phyloP scores from a whole-genome alignment of 2,329 filamentous ascomycete species.

The Magnaporthiopsis poae region DNA sequence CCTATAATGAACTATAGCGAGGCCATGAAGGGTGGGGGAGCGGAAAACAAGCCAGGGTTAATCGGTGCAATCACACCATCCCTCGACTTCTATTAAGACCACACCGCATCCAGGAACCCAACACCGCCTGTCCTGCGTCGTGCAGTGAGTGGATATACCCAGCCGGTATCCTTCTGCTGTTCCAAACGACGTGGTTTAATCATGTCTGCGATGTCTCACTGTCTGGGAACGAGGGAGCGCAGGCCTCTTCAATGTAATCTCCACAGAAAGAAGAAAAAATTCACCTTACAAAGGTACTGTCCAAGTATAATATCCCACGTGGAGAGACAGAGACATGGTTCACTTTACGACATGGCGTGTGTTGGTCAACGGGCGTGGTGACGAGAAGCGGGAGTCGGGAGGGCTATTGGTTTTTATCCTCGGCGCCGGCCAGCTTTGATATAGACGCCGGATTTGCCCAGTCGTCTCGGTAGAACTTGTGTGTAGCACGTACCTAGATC shows the following conservation, averaged over 20 bases:
- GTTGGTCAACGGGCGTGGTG: background rate
- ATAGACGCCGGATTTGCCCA: background rate
- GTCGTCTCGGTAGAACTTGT: background rate
- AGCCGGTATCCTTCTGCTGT: background rate
- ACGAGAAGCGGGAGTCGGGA: background rate
- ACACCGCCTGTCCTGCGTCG: background rate
- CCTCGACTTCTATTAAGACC: background rate
- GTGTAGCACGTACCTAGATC: background rate
- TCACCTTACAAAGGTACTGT: background rate
- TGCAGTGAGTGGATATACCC: background rate
- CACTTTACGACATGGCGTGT: background rate
- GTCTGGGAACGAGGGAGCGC: background rate
- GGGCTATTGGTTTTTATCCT: background rate
- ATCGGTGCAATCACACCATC: background rate
- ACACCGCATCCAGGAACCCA: background rate
- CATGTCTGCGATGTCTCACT: background rate
- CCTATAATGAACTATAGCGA: constrained; percentile 51
- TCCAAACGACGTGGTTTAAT: background rate
- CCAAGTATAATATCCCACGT: background rate
- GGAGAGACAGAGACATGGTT: background rate
- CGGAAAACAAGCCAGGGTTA: background rate
- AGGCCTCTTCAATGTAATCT: background rate
- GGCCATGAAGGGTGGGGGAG: background rate
- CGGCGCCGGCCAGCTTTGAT: background rate
- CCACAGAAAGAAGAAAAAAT: background rate